phyloP scores from a whole-genome alignment of 768 basidiomycete species.

The Russula emetica region DNA sequence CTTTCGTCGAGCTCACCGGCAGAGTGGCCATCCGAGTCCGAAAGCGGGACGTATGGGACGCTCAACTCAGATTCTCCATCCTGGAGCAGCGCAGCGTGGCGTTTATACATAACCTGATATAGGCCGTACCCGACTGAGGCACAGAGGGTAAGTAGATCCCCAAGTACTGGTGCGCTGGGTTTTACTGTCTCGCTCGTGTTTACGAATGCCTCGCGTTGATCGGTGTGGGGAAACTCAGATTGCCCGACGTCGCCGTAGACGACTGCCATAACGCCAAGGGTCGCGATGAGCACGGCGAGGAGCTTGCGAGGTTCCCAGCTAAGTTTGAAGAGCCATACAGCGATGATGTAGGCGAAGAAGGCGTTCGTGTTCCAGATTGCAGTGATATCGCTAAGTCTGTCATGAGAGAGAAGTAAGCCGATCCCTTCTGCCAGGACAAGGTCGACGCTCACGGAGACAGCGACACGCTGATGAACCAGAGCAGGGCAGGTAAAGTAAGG shows the following conservation, averaged over 20 bases:
- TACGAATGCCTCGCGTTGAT: slow-evolving; percentile 16
- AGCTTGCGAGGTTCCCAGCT: slow-evolving; percentile 62
- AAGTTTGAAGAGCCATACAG: slow-evolving; percentile 62
- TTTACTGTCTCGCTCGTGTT: slow-evolving; percentile 6
- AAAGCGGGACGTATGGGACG: slow-evolving; percentile 44
- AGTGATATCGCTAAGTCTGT: slow-evolving; percentile 78
- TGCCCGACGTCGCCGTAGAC: slow-evolving; percentile 61
- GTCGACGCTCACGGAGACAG: slow-evolving; percentile 59
- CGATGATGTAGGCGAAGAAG: slow-evolving; percentile 87
- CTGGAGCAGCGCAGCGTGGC: slow-evolving; percentile 64
- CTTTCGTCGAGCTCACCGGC: slow-evolving; percentile 29
- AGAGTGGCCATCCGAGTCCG: slow-evolving; percentile 37
- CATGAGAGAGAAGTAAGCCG: neutral
- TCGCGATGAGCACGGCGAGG: slow-evolving; percentile 73
- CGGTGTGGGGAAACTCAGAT: slow-evolving; percentile 32
- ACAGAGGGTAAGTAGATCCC: slow-evolving; percentile 67
- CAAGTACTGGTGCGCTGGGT: slow-evolving; percentile 56
- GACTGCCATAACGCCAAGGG: slow-evolving; percentile 71
- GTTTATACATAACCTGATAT: slow-evolving; percentile 85
- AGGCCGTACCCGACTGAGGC: slow-evolving; percentile 71
- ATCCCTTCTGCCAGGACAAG: neutral
- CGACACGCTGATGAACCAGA: slow-evolving; percentile 73
- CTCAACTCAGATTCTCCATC: slow-evolving; percentile 50
- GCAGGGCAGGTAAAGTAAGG: slow-evolving; percentile 57
- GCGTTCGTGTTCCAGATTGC: slow-evolving; percentile 81